These are phyloP conservation scores for Skeletonema menzelii DNA, from an alignment of 108 stramenopile species.

Conservation along the genomic window DNA sequence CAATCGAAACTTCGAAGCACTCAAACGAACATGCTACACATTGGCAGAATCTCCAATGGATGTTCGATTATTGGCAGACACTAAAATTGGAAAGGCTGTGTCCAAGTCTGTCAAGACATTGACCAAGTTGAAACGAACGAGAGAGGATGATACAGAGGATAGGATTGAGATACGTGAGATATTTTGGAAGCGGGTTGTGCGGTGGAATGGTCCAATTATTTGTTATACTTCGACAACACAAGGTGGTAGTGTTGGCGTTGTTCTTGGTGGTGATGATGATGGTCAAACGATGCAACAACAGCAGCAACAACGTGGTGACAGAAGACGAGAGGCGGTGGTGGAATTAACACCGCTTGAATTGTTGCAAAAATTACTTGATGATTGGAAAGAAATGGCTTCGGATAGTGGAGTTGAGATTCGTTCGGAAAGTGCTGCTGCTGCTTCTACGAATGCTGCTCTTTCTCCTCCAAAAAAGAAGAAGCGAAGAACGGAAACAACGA, in stretches of 20 bases:
- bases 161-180: neutral
- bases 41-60: constrained; percentile 35
- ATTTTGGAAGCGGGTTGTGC: neutral
- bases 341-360: constrained; percentile 24
- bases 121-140: constrained; percentile 17
- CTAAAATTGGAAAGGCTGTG: constrained; percentile 27
- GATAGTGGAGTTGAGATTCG: constrained; percentile 10
- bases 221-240: neutral
- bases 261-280: neutral
- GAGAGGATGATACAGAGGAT: neutral
- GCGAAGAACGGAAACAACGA: constrained; percentile 15
- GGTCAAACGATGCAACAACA: neutral
- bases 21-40: neutral
- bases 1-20: neutral
- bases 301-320: too few species aligned
- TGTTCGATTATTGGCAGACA: constrained; percentile 27
- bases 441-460: neutral
- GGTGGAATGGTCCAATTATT: neutral
- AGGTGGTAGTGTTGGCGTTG: too few species aligned
- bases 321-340: neutral
- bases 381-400: constrained; percentile 48
- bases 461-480: constrained; percentile 16
- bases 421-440: neutral
- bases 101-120: constrained; percentile 19
- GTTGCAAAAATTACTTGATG: constrained; percentile 29